Evolutionary conservation across 768 basidiomycete genomes (phyloP), one percentile per base, ranked within the genome.

Genomic region (Xerocomus potaroensis): DNA sequence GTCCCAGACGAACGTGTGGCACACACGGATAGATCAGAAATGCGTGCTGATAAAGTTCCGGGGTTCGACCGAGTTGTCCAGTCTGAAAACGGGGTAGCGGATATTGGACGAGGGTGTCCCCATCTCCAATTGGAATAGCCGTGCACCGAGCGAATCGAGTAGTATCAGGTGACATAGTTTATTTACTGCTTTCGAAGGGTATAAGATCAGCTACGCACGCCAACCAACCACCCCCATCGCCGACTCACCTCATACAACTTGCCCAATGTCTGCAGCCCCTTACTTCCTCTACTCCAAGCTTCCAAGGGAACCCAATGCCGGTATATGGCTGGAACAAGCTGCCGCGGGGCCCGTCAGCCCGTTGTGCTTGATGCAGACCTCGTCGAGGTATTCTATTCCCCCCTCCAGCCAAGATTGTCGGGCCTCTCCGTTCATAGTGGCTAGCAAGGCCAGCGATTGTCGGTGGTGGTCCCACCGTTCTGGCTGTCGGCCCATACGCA

Each of bases 341-440:
- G 2, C 10, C 21, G n/a, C 18, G 4, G 29, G 4, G 19, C 6
- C 10, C 21, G 27, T 22, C 46, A 48, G 35, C 24, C 35, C 15
- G 49, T 50, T 33, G 19, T 18, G 10, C 35, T 50, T 8, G n/a
- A 1, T 4, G 41, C 18, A n/a, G 46, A 50, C 18, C 35, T 42
- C 8, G 14, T 42, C 36, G n/a, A 41, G 26, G 50, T 51, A 43
- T 36, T n/a, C 1, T 21, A 10, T 38, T 32, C 19, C 34, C 4
- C 9, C 23, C n/a, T 15, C 8, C 6, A n/a, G n/a, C 11, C 8
- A 8, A n/a, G 5, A 2, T 4, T 8, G 26, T 8, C 8, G 33
- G 24, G 19, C 24, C 26, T 47, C 12, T 41, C 23, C 10, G 9
- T 5, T n/a, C 16, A 19, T 18, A 48, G 47, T 48, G 47, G 47